phyloP scores from a whole-genome alignment of 1,284 basidiomycete genomes.

The Tausonia pullulans region DNA sequence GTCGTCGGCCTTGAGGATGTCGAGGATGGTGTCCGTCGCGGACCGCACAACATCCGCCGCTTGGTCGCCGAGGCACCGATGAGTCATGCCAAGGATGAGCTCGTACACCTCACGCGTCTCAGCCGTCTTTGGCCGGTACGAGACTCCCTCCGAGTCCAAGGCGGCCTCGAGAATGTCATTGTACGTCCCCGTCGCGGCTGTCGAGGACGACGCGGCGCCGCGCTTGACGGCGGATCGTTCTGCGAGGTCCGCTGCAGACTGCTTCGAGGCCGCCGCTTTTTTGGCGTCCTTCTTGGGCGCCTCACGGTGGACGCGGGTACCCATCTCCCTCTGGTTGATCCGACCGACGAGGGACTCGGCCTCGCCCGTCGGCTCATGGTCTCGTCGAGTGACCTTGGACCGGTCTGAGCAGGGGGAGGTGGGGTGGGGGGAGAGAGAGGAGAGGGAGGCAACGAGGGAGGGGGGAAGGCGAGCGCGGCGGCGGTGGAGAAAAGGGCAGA shows the following conservation, averaged over 20 bases:
- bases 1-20: conserved; percentile 78
- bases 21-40: conserved; percentile 82
- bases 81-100: conserved; percentile 74
- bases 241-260: conserved; percentile 40
- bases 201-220: conserved; percentile 46
- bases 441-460: not conserved
- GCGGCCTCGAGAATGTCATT: conserved; percentile 87
- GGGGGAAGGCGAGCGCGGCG: conserved; percentile 4
- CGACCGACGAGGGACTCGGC: conserved; percentile 85
- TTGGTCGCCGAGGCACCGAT: conserved; percentile 79
- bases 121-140: conserved; percentile 81
- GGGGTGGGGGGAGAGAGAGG: conserved; percentile 35
- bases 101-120: conserved; percentile 94
- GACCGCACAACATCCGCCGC: conserved; percentile 90
- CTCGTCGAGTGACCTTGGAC: conserved; percentile 33
- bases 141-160: conserved; percentile 81
- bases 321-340: conserved; percentile 88
- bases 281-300: conserved; percentile 88
- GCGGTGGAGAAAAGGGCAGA: not conserved
- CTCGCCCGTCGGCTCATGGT: conserved; percentile 92
- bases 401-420: conserved; percentile 31
- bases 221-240: conserved; percentile 32
- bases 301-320: conserved; percentile 71
- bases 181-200: conserved; percentile 36
- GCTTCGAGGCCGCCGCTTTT: conserved; percentile 42